A percentile compares a stretch with the other conserved stretches of the same genome.
Conservation (phyloP, 2,329 filamentous ascomycete species). For the Botrytis squamosa region DNA sequence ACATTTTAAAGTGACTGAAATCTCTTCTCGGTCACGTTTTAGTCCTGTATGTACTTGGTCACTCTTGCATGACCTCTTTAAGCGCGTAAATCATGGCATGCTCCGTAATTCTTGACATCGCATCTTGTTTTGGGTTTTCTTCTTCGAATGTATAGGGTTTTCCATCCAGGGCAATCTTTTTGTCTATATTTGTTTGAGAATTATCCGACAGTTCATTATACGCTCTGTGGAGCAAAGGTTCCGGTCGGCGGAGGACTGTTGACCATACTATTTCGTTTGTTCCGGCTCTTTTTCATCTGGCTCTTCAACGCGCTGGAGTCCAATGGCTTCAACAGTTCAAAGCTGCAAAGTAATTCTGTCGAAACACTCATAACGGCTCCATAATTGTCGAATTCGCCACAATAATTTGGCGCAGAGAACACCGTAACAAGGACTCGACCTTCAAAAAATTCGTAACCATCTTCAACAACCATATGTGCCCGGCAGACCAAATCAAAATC, state of each 20-base stretch:
- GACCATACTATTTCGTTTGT: constrained; percentile 90
- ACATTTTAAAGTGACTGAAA: neutral
- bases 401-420: constrained; percentile 98
- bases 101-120: neutral
- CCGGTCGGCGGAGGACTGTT: constrained; percentile 74
- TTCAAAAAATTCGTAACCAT: constrained; percentile 98
- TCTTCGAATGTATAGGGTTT: neutral
- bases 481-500: constrained; percentile 97
- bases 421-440: constrained; percentile 94
- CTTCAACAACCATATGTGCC: constrained; percentile 98
- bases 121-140: neutral
- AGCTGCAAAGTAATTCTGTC: constrained; percentile 88
- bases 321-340: constrained; percentile 92
- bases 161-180: neutral
- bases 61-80: neutral
- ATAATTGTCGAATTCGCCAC: constrained; percentile 99
- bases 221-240: constrained; percentile 22
- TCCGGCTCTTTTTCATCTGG: constrained; percentile 97
- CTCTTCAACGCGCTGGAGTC: constrained; percentile 96
- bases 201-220: constrained; percentile 16
- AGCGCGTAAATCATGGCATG: constrained; percentile 7
- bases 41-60: neutral
- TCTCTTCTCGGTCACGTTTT: neutral
- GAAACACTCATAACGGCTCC: constrained; percentile 98
- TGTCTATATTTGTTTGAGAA: neutral